phyloP scores from a whole-genome alignment of 176 grass and related monocot genomes.

The Puccinellia tenuiflora region DNA sequence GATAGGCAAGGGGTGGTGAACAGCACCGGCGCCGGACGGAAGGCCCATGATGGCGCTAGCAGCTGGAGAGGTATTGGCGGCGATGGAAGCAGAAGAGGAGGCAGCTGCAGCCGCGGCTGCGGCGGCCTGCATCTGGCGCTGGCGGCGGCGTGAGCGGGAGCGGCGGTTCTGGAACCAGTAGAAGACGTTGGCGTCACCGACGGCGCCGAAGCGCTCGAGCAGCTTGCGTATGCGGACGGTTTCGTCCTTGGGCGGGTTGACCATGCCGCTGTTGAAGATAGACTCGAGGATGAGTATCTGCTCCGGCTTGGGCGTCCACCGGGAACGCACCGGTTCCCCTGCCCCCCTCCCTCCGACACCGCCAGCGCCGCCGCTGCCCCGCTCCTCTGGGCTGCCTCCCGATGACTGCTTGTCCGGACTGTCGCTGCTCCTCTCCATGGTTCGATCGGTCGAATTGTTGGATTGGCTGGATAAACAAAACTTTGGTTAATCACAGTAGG shows the following conservation, averaged over 20 bases:
- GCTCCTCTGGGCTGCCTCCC: slow-evolving; percentile 35
- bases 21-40: not conserved
- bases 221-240: slow-evolving; percentile 90
- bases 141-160: slow-evolving; percentile 79
- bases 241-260: slow-evolving; percentile 92
- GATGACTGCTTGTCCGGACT: slow-evolving; percentile 38
- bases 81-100: not conserved
- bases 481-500: slow-evolving; percentile 28
- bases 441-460: not conserved
- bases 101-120: slow-evolving; percentile 2
- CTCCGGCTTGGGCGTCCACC: slow-evolving; percentile 94
- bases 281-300: slow-evolving; percentile 97
- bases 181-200: slow-evolving; percentile 94
- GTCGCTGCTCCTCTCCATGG: slow-evolving; percentile 29
- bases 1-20: slow-evolving; percentile 30
- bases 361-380: not conserved
- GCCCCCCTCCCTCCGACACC: slow-evolving; percentile 4
- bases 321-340: slow-evolving; percentile 64
- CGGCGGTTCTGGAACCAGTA: slow-evolving; percentile 98
- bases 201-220: slow-evolving; percentile 78
- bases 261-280: slow-evolving; percentile 97
- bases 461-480: not conserved
- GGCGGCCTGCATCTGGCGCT: slow-evolving; percentile 89
- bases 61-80: not conserved
- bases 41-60: slow-evolving; percentile 14